These are phyloP conservation scores for Rhizopus delemar DNA, from an alignment of 371 early-diverging fungal genomes.

Conservation along the genomic window DNA sequence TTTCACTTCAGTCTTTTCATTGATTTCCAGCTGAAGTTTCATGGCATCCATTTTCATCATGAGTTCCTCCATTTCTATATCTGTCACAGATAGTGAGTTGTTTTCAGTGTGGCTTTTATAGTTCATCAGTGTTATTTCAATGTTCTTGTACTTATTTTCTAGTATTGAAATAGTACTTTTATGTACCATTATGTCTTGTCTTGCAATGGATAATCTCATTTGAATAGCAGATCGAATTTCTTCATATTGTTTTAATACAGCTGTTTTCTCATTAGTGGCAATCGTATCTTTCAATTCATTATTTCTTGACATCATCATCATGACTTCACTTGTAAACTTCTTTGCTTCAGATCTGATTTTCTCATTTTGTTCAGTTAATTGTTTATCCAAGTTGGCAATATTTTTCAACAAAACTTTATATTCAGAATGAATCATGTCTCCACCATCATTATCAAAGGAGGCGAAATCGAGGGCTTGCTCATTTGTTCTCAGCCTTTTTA, in stretches of 20 bases:
- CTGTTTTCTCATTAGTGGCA: neutral
- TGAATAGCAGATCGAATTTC: conserved; percentile 18
- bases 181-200: conserved; percentile 17
- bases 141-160: conserved; percentile 18
- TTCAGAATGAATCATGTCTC: conserved; percentile 9
- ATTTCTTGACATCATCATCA: conserved; percentile 11
- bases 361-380: conserved; percentile 29
- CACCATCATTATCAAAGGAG: neutral
- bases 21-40: conserved; percentile 26
- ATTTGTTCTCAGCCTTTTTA: conserved; percentile 16
- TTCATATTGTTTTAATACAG: conserved; percentile 14
- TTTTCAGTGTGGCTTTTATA: conserved; percentile 18
- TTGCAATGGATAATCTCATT: conserved; percentile 17
- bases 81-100: conserved; percentile 9
- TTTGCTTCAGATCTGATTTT: conserved; percentile 20
- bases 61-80: conserved; percentile 27
- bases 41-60: conserved; percentile 33
- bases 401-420: conserved; percentile 22
- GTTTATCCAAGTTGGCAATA: conserved; percentile 21
- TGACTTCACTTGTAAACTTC: conserved; percentile 22
- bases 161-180: conserved; percentile 8
- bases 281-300: conserved; percentile 6
- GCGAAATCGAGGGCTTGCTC: conserved; percentile 2
- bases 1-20: conserved; percentile 18
- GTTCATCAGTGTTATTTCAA: conserved; percentile 11